Percentiles rank a stretch among this genome's conserved stretches.
These are phyloP conservation scores for Spinacia oleracea DNA, from an alignment of 179 eudicot genomes.

Conservation along the genomic window DNA sequence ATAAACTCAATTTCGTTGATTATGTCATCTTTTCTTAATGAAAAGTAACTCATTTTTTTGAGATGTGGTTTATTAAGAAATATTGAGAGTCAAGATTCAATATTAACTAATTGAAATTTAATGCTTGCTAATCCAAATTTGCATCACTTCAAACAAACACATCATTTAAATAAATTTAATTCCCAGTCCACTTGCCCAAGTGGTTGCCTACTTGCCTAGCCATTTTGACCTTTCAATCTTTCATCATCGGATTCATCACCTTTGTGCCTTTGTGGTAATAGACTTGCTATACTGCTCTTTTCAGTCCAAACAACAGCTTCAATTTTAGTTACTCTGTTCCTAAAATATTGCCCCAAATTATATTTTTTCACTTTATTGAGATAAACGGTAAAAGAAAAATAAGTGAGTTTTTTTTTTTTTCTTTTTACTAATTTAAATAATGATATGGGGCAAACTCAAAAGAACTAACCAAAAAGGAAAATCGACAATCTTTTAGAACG, in stretches of 20 bases:
- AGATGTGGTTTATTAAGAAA: background rate
- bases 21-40: background rate
- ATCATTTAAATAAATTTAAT: too few species aligned
- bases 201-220: background rate
- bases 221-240: background rate
- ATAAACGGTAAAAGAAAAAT: too few species aligned
- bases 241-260: background rate
- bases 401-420: too few species aligned
- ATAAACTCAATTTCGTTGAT: too few species aligned
- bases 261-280: background rate
- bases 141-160: background rate
- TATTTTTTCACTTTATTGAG: too few species aligned
- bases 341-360: too few species aligned
- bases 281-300: background rate
- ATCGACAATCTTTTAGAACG: too few species aligned
- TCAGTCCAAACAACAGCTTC: background rate
- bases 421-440: too few species aligned
- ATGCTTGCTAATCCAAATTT: background rate
- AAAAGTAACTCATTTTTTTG: background rate
- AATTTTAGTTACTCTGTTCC: too few species aligned
- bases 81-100: background rate
- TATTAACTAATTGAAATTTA: background rate
- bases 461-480: too few species aligned
- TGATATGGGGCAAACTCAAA: too few species aligned
- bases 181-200: background rate